Base-by-base conservation (phyloP, 2,329 filamentous ascomycete genomes). In the Shiraia sp. region DNA sequence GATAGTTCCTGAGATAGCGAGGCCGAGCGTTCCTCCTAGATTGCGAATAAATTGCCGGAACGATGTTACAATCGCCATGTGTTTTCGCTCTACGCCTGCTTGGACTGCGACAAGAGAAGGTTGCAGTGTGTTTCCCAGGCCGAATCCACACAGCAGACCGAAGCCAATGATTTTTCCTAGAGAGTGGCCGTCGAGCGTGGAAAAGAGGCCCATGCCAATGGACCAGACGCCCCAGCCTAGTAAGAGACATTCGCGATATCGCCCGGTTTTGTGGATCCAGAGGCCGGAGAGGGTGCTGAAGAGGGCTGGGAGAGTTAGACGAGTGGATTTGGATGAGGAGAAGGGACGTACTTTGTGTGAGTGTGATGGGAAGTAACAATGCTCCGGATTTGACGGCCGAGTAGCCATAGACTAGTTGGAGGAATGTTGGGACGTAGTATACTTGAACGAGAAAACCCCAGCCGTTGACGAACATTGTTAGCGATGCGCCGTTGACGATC, bases 1-100 rank as follows among this genome's bases (percentile, higher is more conserved):
- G 4, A 59, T 42, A 2, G 55, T 55, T 4, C 53, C 55, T 22
- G 49, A 49, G n/a, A 84, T 68, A 0, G 80, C 81, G 0, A 86
- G 72, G 0, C 82, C 82, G 10, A 77, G 72, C 1, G 81, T 72
- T 14, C 81, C 82, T 4, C 83, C 82, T 3, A 81, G 68, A 32
- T 77, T 79, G 10, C 83, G 78, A 47, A 84, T 73, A 58, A 86
- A 85, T 51, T 86, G 86, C 1, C 83, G 74, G 38, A 79, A 76
- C 2, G 79, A 80, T 23, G 83, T 85, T 10, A 84, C 77, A 1
- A 86, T 78, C 0, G 83, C 83, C 29, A 82, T 75, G 29, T 84
- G 76, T 0, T 75, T 68, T 51, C 80, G 81, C 3, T 73, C 70
- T 10, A 55, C 52, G 8, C 60, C 57, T 0, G 80, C 79, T 57